Evolutionary conservation across 2,329 filamentous ascomycete species (phyloP).

Genomic region (Pyrenophora graminea): DNA sequence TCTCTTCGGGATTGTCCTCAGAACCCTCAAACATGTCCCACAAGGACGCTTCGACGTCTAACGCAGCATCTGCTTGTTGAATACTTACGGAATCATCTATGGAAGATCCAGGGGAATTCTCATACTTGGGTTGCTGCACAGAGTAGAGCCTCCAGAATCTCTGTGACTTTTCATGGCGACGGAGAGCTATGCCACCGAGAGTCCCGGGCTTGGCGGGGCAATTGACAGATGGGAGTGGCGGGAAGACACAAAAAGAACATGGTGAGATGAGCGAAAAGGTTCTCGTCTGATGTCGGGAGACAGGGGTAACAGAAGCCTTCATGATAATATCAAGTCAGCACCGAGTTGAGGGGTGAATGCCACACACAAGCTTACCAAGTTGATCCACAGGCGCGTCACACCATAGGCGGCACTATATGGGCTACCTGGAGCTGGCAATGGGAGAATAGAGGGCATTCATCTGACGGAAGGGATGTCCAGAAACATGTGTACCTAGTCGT

Average conservation of each 20-base stretch:
- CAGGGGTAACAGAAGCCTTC: not conserved
- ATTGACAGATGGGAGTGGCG: not conserved
- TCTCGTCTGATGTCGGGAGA: not conserved
- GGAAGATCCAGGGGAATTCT: not conserved
- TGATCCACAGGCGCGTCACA: slow-evolving; percentile 17
- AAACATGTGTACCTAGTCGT: slow-evolving; percentile 12
- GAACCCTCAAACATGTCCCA: not conserved
- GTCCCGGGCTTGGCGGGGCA: not conserved
- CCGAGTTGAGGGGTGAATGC: not conserved
- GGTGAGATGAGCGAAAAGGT: not conserved
- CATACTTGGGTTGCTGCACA: not conserved
- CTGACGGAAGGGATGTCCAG: slow-evolving; percentile 20
- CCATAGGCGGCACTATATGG: slow-evolving; percentile 25
- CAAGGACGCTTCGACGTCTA: not conserved
- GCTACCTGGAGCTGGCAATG: slow-evolving; percentile 42
- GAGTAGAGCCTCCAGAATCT: slow-evolving; percentile 1
- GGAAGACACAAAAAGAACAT: not conserved
- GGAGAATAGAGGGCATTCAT: slow-evolving; percentile 46
- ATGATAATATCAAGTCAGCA: not conserved
- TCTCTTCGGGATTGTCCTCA: not conserved
- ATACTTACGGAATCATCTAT: not conserved
- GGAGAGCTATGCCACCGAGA: not conserved
- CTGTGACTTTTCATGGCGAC: slow-evolving; percentile 9
- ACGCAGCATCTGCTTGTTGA: not conserved
- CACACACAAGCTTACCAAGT: slow-evolving; percentile 17